phyloP scores from a whole-genome alignment of 176 grass and related monocot genomes.

The Triticum aestivum region DNA sequence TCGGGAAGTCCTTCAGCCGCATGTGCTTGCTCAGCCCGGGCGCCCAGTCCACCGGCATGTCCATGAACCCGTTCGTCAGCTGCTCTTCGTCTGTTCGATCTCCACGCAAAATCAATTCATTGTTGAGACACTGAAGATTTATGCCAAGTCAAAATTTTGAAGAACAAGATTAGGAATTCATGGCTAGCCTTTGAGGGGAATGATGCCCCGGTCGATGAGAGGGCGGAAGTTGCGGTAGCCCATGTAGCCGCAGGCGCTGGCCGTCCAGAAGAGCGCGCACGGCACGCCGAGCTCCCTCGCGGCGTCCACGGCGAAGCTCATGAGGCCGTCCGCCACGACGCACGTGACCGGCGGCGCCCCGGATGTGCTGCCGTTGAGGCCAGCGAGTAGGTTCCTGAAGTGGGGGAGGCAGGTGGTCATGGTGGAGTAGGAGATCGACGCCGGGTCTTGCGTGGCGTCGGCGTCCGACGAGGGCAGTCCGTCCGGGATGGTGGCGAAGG shows the following conservation, averaged over 20 bases:
- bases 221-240: constrained; percentile 38
- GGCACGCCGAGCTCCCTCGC: constrained; percentile 31
- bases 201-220: constrained; percentile 33
- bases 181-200: constrained; percentile 33
- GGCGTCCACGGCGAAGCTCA: constrained; percentile 36
- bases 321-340: constrained; percentile 38
- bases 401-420: constrained; percentile 32
- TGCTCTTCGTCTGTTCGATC: constrained; percentile 21
- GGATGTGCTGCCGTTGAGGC: neutral
- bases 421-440: constrained; percentile 26
- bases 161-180: neutral
- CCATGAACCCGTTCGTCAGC: constrained; percentile 36
- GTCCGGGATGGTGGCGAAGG: constrained; percentile 44
- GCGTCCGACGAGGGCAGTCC: constrained; percentile 33
- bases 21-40: constrained; percentile 41
- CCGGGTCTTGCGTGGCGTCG: constrained; percentile 33
- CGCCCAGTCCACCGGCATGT: constrained; percentile 22
- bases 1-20: constrained; percentile 37
- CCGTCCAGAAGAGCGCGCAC: constrained; percentile 35
- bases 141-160: neutral
- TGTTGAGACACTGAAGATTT: neutral
- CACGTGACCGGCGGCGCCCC: constrained; percentile 11
- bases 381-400: constrained; percentile 28
- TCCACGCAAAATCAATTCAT: too few relatives aligned
- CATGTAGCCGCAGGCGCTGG: constrained; percentile 42